A percentile compares a stretch with the other conserved stretches of the same genome.
phyloP scores from a whole-genome alignment of 2,329 filamentous ascomycete genomes.

The Colletotrichum nymphaeae region DNA sequence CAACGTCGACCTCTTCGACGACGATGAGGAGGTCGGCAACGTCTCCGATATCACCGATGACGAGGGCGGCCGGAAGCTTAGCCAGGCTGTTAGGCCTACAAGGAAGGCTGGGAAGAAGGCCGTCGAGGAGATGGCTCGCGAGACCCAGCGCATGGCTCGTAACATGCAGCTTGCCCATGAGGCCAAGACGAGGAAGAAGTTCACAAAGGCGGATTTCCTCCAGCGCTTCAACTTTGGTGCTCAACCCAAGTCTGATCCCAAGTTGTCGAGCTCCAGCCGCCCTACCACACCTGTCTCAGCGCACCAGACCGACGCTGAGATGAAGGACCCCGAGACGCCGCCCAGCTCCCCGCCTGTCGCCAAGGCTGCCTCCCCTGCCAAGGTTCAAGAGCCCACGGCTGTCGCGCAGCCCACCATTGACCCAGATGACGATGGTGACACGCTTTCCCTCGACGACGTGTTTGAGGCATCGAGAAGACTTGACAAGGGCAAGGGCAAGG shows the following conservation, averaged over 20 bases:
- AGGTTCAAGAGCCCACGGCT: conserved; percentile 20
- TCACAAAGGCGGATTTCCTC: conserved; percentile 85
- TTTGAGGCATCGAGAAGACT: conserved; percentile 46
- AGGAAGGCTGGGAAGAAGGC: conserved; percentile 96
- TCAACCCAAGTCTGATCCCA: conserved; percentile 42
- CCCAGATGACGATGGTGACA: conserved; percentile 44
- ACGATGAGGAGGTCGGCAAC: conserved; percentile 64
- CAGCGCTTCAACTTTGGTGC: conserved; percentile 82
- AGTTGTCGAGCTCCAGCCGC: conserved; percentile 67
- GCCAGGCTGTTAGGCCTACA: conserved; percentile 75
- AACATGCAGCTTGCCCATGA: conserved; percentile 94
- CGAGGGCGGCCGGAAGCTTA: conserved; percentile 72
- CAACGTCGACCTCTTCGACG: conserved; percentile 49
- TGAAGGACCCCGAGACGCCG: conserved; percentile 69
- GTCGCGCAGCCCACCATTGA: conserved; percentile 17
- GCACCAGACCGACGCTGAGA: conserved; percentile 62
- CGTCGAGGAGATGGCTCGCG: conserved; percentile 91
- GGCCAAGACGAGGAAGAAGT: conserved; percentile 90
- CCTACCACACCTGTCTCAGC: conserved; percentile 58
- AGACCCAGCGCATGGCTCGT: conserved; percentile 90
- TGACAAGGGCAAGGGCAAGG: conserved; percentile 67
- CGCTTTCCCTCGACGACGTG: conserved; percentile 52
- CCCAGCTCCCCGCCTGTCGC: conserved; percentile 74
- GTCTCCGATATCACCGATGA: conserved; percentile 70
- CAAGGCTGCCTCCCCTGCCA: conserved; percentile 43